Base-by-base conservation (phyloP, 2,329 filamentous ascomycete genomes). In the Aspergillus sp. region DNA sequence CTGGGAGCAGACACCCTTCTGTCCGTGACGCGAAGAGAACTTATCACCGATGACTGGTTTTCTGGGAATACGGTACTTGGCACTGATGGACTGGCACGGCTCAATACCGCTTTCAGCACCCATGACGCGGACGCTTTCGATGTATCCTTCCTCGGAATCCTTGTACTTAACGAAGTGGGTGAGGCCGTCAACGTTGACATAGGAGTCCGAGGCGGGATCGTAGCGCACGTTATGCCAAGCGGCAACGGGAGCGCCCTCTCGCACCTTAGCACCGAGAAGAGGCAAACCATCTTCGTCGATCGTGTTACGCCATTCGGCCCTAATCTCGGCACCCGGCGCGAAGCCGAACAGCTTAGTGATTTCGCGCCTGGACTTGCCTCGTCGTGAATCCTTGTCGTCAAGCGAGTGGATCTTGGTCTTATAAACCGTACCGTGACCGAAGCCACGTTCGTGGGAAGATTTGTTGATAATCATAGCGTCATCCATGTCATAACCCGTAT, bases 401-500 rank as follows among this genome's bases (percentile, higher is more conserved):
- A 98, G 84, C 39, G 90, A 87, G 71, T 95, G 88, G 71, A 96
- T 90, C 79, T 98, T 96, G 9, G 92, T 96, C 81, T 99, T 99
- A 84, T 97, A 99, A 69, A 99, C 92, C 5, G 93, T 96, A 57
- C 95, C 95, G 71, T 98, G 88, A 42, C 92, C 94, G 71, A 99
- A 98, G 14, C 95, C 95, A 67, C 95, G 88, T 77, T 99, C 95
- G 76, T 97, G 92, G 2, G 94, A 88, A 20, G 92, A 96, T 76
- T 98, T 98, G 82, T 98, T 98, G 73, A 99, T 83, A 73, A 99
- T 98, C 94, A 98, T 98, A 74, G 95, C 95, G 79, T 99, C 95
- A 83, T 99, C 95, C 95, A 99, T 99, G 83, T 99, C 95, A 79
- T 98, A 99, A 54, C 94, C 95, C 2, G 94, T 98, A 77, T 99